Base-by-base conservation (phyloP, 2,329 filamentous ascomycete genomes). In the Cladosporium sp. region DNA sequence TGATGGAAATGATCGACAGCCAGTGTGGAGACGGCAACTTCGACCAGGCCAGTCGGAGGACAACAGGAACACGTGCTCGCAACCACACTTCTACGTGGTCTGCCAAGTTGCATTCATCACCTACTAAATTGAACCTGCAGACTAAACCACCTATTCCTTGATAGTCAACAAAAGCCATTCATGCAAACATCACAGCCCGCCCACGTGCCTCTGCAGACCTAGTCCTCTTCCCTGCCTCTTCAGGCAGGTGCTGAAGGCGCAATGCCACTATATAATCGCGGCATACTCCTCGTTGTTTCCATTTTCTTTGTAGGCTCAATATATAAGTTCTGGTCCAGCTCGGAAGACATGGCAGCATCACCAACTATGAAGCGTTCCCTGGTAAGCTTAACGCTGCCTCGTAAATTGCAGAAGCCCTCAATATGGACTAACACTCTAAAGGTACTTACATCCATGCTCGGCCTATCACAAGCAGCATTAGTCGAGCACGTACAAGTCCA, bases 51-150 rank as follows among this genome's bases (percentile, higher is more conserved):
- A 35, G 42, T n/a, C n/a, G n/a, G 42, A 45, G 35, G 19, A 38
- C 30, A 38, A 30, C 43, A 46, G n/a, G 36, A 39, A 32, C 45
- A 48, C 45, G 45, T 48, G 45, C 45, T 40, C 27, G n/a, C 18
- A 32, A 40, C 36, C 15, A 40, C 45, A 25, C 11, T 35, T 48
- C 36, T 48, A 18, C 43, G 19, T 48, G 45, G 45, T 27, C 15
- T 22, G 45, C 29, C 36, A 48, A n/a, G 27, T 40, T 7, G 15
- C 16, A 16, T 8, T 15, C 15, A 35, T 4, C 32, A 16, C n/a
- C 15, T 15, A 16, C 15, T 16, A n/a, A 35, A 15, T 15, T n/a
- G 2, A n/a, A n/a, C 8, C 32, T 15, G 8, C 32, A 35, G 7
- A 8, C 32, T 35, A 35, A 27, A 27, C 5, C 4, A 9, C 22